Evolutionary conservation across 2,329 filamentous ascomycete species (phyloP), one percentile per base, ranked within the genome.

Genomic region (Paradendryphiella salina): DNA sequence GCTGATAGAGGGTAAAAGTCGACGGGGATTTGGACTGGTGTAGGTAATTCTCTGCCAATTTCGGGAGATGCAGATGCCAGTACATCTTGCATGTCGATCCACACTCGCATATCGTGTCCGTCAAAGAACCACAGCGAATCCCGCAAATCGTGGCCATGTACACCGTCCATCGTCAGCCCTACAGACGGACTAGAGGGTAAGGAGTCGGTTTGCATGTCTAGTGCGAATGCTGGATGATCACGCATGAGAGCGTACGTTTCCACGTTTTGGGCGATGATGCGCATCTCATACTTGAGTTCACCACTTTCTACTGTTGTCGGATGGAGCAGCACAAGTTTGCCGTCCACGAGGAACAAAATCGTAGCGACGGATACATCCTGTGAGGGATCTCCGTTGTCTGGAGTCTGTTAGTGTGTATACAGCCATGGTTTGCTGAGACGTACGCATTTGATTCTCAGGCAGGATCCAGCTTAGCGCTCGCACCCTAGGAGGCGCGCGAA

Each of bases 101-200:
- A 99, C 3, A 89, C 83, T 59, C 91, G 88, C 60, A 97, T 82
- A 58, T 92, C 86, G 48, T 83, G 84, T 4, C 94, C 94, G 64
- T 96, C 91, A 73, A 96, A 97, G 37, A 90, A 85, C 94, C 94
- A 99, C 2, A 99, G 77, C 1, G 94, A 97, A 74, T 96, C 90
- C 46, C 85, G 83, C 33, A 99, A 75, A 59, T 84, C 82, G 57
- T 83, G 74, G 44, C 77, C 78, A 50, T 79, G 73, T 36, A 77
- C 71, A 46, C 73, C 73, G 40, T 73, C 76, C 50, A 78, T 72
- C 15, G 71, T 72, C 61, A 77, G 65, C 46, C 76, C 77, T 32
- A 73, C 74, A 5, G 77, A 78, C 1, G 80, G 79, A 49, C 78
- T 81, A 4, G 76, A 70, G 11, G 79, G 79, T 26, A 77, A 63